These are phyloP conservation scores for Neoboletus brunneissimus DNA, from an alignment of 768 basidiomycete species.

Conservation along the genomic window DNA sequence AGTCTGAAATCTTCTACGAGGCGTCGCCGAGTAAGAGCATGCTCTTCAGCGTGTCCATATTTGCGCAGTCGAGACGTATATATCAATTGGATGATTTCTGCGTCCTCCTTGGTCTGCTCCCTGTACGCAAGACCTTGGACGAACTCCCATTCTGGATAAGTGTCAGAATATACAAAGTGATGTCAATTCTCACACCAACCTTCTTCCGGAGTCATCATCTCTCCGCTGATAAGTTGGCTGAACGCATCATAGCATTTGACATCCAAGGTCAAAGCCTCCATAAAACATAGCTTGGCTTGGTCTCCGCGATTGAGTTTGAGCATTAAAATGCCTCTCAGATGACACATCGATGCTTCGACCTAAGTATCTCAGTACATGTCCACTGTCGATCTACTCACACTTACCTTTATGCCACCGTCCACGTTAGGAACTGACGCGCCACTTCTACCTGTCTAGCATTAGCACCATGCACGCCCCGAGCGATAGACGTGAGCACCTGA, in stretches of 20 bases:
- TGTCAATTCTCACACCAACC: slow-evolving; percentile 47
- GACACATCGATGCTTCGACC: slow-evolving; percentile 98
- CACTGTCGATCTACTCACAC: slow-evolving; percentile 11
- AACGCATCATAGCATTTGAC: slow-evolving; percentile 98
- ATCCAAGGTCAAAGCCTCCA: slow-evolving; percentile 92
- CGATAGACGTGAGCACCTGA: slow-evolving; percentile 44
- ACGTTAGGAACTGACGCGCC: slow-evolving; percentile 73
- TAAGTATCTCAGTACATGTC: slow-evolving; percentile 30
- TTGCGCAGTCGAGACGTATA: slow-evolving; percentile 91
- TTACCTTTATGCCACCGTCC: slow-evolving; percentile 93
- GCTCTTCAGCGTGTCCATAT: slow-evolving; percentile 81
- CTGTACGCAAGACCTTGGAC: slow-evolving; percentile 79
- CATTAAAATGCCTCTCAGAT: slow-evolving; percentile 90
- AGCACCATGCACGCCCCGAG: neutral
- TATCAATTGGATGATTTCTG: slow-evolving; percentile 87
- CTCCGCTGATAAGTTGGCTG: slow-evolving; percentile 82
- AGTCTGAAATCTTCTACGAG: slow-evolving; percentile 82
- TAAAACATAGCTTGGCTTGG: slow-evolving; percentile 90
- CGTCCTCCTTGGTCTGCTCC: slow-evolving; percentile 83
- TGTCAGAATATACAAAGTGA: slow-evolving; percentile 3
- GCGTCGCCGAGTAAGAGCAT: slow-evolving; percentile 72
- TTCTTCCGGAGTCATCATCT: slow-evolving; percentile 96
- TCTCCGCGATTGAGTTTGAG: slow-evolving; percentile 89
- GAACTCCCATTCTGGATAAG: slow-evolving; percentile 86
- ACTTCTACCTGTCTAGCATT: slow-evolving; percentile 45